These are phyloP conservation scores for Ascocoryne sarcoides DNA, from an alignment of 2,329 filamentous ascomycete genomes.

Conservation along the genomic window DNA sequence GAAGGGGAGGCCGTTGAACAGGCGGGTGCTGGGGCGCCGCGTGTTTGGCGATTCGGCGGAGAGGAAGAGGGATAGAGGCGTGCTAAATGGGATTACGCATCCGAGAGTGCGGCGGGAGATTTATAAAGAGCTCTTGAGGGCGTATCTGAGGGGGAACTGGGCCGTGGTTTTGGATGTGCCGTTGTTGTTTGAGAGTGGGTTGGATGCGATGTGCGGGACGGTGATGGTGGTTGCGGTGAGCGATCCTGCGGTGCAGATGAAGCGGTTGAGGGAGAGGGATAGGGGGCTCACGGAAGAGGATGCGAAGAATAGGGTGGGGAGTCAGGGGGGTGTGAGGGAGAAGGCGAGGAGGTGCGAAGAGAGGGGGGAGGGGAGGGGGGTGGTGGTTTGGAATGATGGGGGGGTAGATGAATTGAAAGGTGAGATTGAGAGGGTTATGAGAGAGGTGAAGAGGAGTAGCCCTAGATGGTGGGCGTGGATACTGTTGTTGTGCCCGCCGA, in stretches of 20 bases:
- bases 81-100: slow-evolving; percentile 86
- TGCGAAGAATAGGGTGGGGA: slow-evolving; percentile 74
- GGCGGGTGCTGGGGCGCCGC: slow-evolving; percentile 72
- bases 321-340: slow-evolving; percentile 76
- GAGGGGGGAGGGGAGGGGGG: slow-evolving; percentile 54
- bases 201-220: slow-evolving; percentile 78
- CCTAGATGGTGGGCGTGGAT: slow-evolving; percentile 60
- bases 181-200: slow-evolving; percentile 77
- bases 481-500: slow-evolving; percentile 60
- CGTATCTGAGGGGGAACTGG: slow-evolving; percentile 71
- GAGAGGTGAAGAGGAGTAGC: slow-evolving; percentile 50
- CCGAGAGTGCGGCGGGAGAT: slow-evolving; percentile 80
- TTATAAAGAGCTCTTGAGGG: slow-evolving; percentile 62
- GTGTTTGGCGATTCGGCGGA: slow-evolving; percentile 78
- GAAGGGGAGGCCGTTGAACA: slow-evolving; percentile 69
- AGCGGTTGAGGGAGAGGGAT: slow-evolving; percentile 66
- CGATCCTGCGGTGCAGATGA: slow-evolving; percentile 76
- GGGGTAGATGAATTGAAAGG: slow-evolving; percentile 58
- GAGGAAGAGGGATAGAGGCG: slow-evolving; percentile 59
- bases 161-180: slow-evolving; percentile 90
- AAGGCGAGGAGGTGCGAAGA: slow-evolving; percentile 71
- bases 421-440: slow-evolving; percentile 60
- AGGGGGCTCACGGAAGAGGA: slow-evolving; percentile 73
- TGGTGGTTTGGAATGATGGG: slow-evolving; percentile 88
- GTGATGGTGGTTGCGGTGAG: slow-evolving; percentile 80